Evolutionary conservation across 768 basidiomycete genomes (phyloP).

Genomic region (Astraeus odoratus): DNA sequence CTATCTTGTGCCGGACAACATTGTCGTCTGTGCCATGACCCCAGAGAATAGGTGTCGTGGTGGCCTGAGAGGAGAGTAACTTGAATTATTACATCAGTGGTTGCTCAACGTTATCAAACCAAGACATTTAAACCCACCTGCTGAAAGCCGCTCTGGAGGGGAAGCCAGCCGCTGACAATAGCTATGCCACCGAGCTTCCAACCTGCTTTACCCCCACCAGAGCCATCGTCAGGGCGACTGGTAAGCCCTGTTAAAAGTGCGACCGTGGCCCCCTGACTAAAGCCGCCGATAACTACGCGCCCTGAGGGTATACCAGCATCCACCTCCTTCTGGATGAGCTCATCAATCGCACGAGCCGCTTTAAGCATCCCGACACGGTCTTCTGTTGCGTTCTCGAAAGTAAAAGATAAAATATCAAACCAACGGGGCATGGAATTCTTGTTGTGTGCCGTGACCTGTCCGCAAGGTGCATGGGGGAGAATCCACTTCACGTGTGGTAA

Average conservation of each 20-base stretch:
- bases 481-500: constrained; percentile 85
- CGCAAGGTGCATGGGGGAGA: constrained; percentile 32
- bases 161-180: constrained; percentile 76
- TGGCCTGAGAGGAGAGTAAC: constrained; percentile 57
- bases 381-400: constrained; percentile 47
- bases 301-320: constrained; percentile 59
- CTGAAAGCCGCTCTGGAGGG: constrained; percentile 58
- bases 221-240: constrained; percentile 18
- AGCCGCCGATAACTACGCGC: constrained; percentile 82
- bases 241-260: constrained; percentile 64
- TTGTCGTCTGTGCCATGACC: constrained; percentile 77
- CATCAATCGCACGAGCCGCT: constrained; percentile 53
- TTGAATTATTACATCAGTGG: constrained; percentile 22
- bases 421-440: constrained; percentile 74
- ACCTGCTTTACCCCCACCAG: constrained; percentile 31
- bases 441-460: constrained; percentile 67
- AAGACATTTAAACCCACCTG: constrained; percentile 37
- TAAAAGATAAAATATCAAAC: constrained; percentile 74
- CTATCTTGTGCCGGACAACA: constrained; percentile 55
- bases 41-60: constrained; percentile 74
- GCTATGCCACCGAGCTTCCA: constrained; percentile 66
- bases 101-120: background rate
- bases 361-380: constrained; percentile 57
- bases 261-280: constrained; percentile 82
- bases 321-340: constrained; percentile 69